Percentiles rank a stretch among this genome's conserved stretches.
phyloP scores from a whole-genome alignment of 2,329 filamentous ascomycete genomes.

The Cryphonectria japonica region DNA sequence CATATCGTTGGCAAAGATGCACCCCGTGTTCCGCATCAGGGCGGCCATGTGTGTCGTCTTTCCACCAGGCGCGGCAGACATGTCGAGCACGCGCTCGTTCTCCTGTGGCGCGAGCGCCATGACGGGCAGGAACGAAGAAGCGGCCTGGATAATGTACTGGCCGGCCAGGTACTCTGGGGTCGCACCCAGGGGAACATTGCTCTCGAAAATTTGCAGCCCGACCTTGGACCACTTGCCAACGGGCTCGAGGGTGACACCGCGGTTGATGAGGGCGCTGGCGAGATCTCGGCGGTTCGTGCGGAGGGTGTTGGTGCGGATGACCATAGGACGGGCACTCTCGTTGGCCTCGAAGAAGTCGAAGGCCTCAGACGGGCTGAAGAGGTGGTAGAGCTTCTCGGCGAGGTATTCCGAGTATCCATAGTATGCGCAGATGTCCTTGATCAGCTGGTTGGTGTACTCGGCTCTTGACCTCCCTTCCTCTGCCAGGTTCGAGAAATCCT shows the following conservation, averaged over 20 bases:
- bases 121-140: constrained; percentile 93
- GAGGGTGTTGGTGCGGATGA: constrained; percentile 96
- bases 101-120: constrained; percentile 97
- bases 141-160: constrained; percentile 97
- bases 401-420: constrained; percentile 95
- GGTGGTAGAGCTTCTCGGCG: constrained; percentile 92
- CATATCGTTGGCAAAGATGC: constrained; percentile 94
- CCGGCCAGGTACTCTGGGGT: constrained; percentile 97
- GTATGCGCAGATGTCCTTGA: constrained; percentile 93
- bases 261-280: constrained; percentile 91
- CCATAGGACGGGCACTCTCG: constrained; percentile 89
- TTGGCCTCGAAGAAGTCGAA: constrained; percentile 99
- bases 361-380: constrained; percentile 91
- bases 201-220: constrained; percentile 94
- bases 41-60: constrained; percentile 97
- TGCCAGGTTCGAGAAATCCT: constrained; percentile 81
- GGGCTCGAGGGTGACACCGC: constrained; percentile 92
- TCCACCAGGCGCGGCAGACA: constrained; percentile 94
- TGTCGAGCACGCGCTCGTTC: constrained; percentile 86
- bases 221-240: constrained; percentile 99
- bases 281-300: constrained; percentile 77
- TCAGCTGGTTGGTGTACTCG: constrained; percentile 84
- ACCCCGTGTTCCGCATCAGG: constrained; percentile 95
- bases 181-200: constrained; percentile 80
- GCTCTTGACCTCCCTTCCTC: constrained; percentile 80